A percentile compares a stretch with the other conserved stretches of the same genome.
phyloP scores from a whole-genome alignment of 2,329 filamentous ascomycete genomes.

The Harringtonia lauricola region DNA sequence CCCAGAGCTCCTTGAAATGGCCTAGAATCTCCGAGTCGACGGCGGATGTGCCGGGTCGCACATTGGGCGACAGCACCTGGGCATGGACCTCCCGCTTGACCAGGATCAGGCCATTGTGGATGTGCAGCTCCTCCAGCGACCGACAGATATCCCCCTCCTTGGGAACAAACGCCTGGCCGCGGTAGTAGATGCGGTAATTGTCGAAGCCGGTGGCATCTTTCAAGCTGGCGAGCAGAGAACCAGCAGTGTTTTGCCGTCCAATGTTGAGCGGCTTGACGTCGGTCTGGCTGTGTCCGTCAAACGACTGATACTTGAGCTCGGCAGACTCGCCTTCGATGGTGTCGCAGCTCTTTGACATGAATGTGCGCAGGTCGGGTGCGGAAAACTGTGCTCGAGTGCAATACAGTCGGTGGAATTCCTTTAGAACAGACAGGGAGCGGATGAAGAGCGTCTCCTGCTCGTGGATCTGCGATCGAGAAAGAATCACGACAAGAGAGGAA shows the following conservation, averaged over 20 bases:
- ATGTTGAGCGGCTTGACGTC: conserved; percentile 53
- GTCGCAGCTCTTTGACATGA: conserved; percentile 39
- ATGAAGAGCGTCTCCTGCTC: conserved; percentile 53
- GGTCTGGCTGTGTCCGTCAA: conserved; percentile 48
- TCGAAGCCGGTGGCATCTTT: conserved; percentile 62
- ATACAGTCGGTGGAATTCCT: conserved; percentile 54
- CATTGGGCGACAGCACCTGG: conserved; percentile 28
- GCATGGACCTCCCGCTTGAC: conserved; percentile 47
- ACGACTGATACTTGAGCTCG: conserved; percentile 63
- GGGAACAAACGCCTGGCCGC: conserved; percentile 54
- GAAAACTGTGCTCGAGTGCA: conserved; percentile 50
- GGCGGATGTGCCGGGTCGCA: conserved; percentile 40
- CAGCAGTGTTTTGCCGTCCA: conserved; percentile 59
- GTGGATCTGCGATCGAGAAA: conserved; percentile 33
- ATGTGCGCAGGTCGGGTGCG: conserved; percentile 42
- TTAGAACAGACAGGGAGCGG: conserved; percentile 57
- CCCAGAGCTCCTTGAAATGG: conserved; percentile 77
- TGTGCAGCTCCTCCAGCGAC: conserved; percentile 57
- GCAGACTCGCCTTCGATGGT: conserved; percentile 51
- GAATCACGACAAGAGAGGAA: conserved; percentile 39
- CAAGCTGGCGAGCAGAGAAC: conserved; percentile 57
- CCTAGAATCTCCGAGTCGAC: conserved; percentile 71
- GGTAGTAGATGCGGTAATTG: conserved; percentile 63
- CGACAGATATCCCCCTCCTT: conserved; percentile 45
- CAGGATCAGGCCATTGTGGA: conserved; percentile 54